Percentiles rank a stretch among this genome's conserved stretches.
Conservation (phyloP, 257 asterid genomes). For the Knoxia roxburghii region DNA sequence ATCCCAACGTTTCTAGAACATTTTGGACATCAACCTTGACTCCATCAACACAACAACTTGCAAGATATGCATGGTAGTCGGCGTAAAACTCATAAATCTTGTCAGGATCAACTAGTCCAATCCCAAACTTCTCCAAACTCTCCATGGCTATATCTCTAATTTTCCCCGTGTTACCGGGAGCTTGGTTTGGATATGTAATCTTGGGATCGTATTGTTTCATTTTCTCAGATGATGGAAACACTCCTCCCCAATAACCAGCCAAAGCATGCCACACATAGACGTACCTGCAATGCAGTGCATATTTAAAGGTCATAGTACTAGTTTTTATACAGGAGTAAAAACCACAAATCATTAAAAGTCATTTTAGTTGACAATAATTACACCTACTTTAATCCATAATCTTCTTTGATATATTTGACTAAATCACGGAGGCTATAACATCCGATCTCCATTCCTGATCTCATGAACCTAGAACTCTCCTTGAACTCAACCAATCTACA, state of each 20-base stretch:
- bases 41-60: slow-evolving; percentile 51
- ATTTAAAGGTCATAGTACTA: not conserved
- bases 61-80: slow-evolving; percentile 56
- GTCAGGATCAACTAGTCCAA: slow-evolving; percentile 48
- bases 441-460: slow-evolving; percentile 25
- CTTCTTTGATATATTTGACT: slow-evolving; percentile 1
- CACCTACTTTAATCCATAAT: slow-evolving; percentile 3
- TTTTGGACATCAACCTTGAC: slow-evolving; percentile 66
- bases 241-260: slow-evolving; percentile 75
- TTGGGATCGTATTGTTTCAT: slow-evolving; percentile 55
- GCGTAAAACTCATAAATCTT: slow-evolving; percentile 41
- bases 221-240: slow-evolving; percentile 31
- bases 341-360: slow-evolving; percentile 15
- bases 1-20: slow-evolving; percentile 42
- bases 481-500: slow-evolving; percentile 45
- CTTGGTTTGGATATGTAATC: slow-evolving; percentile 46
- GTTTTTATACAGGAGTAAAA: not conserved
- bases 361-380: too few relatives aligned
- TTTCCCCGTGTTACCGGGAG: slow-evolving; percentile 50
- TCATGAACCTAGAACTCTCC: slow-evolving; percentile 46
- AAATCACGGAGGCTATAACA: slow-evolving; percentile 23
- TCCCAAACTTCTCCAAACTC: slow-evolving; percentile 50
- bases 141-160: slow-evolving; percentile 48
- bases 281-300: slow-evolving; percentile 24
- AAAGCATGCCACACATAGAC: slow-evolving; percentile 69